Evolutionary conservation across 2,329 filamentous ascomycete genomes (phyloP), one percentile per base, ranked within the genome.

Genomic region (Colletotrichum acutatum): DNA sequence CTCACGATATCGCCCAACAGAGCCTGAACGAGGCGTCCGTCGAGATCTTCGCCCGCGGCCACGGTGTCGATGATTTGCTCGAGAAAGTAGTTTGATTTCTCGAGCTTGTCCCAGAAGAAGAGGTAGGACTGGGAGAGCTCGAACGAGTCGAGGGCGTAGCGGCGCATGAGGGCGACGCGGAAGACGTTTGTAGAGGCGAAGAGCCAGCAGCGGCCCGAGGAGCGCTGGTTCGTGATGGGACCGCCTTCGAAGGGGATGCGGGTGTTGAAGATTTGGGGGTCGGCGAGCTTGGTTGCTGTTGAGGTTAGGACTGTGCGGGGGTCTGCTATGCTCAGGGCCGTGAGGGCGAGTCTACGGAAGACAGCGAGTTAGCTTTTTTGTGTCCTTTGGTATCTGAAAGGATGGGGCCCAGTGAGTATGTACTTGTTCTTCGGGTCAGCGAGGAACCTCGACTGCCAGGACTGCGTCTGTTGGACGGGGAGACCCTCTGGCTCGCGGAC

Each of bases 31-130:
- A 97, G 83, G 11, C 95, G 86, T 26, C 91, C 88, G 76, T 95
- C 93, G 1, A 97, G 86, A 42, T 92, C 90, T 77, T 95, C 88
- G 64, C 86, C 85, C 16, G 37, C 37, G 5, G 42, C 42, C 0
- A 90, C 88, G 0, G 95, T 97, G 75, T 94, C 91, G 68, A 97
- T 89, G 74, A 96, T 90, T 78, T 94, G 93, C 83, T 97, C 94
- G 22, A 97, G 88, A 84, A 97, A 97, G 86, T 90, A 97, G 82
- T 97, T 97, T 9, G 93, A 88, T 83, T 97, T 97, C 82, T 98
- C 95, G 24, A 97, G 90, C 84, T 97, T 97, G 82, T 98, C 95
- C 92, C 93, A 97, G 87, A 95, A 97, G 84, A 96, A 97, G 4
- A 97, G 88, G 78, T 97, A 97, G 1, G 92, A 88, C 83, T 97